Percentiles rank a stretch among this genome's conserved stretches.
Evolutionary conservation across 345 rosid species (phyloP).

Genomic region (Aegle marmelos): DNA sequence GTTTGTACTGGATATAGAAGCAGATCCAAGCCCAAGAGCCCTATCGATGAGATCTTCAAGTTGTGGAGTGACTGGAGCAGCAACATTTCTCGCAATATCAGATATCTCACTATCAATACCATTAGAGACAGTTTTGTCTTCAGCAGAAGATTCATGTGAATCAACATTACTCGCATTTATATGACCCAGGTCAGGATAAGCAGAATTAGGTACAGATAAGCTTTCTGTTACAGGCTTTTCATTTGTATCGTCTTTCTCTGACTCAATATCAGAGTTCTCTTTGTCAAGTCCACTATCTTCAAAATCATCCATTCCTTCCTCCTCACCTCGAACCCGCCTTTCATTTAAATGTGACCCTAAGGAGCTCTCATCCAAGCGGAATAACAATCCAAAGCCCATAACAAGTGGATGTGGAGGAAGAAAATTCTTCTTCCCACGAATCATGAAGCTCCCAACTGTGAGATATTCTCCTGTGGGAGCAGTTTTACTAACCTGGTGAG

Average conservation of each 20-base stretch:
- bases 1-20: conserved; percentile 39
- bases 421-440: conserved; percentile 94
- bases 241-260: conserved; percentile 44
- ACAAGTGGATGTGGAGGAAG: conserved; percentile 98
- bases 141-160: conserved; percentile 27
- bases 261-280: conserved; percentile 60
- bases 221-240: conserved; percentile 24
- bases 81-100: conserved; percentile 33
- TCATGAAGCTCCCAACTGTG: conserved; percentile 98
- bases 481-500: conserved; percentile 96
- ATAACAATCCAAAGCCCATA: conserved; percentile 95
- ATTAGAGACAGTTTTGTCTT: conserved; percentile 18
- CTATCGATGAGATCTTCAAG: conserved; percentile 94
- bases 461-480: conserved; percentile 99
- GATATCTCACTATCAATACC: conserved; percentile 30
- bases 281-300: conserved; percentile 45
- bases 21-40: conserved; percentile 89
- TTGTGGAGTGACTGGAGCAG: conserved; percentile 51
- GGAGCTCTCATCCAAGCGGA: conserved; percentile 98
- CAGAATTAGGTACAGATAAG: conserved; percentile 1
- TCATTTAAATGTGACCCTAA: conserved; percentile 96
- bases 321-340: conserved; percentile 96
- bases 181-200: not conserved
- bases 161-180: conserved; percentile 22
- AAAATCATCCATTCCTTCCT: conserved; percentile 64